These are phyloP conservation scores for Lachancea sp. DNA, from an alignment of 805 yeast genomes.

Conservation along the genomic window DNA sequence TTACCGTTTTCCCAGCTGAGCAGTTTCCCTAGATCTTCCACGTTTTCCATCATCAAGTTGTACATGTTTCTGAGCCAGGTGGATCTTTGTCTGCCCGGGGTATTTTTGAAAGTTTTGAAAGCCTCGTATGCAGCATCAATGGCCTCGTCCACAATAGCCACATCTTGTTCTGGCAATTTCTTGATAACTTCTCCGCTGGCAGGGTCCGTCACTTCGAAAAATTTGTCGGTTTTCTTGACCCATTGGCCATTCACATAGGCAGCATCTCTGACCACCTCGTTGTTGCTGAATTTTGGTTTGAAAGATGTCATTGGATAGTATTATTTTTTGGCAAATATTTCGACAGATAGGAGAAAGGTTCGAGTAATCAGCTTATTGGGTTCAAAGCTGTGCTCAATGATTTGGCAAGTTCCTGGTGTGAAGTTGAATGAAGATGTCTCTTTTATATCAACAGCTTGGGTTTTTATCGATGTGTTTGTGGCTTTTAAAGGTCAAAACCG, in stretches of 20 bases:
- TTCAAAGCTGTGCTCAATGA: too few species aligned
- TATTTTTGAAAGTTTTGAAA: conserved; percentile 40
- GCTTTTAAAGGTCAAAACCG: too few species aligned
- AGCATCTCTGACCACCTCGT: conserved; percentile 48
- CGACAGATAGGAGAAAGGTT: too few species aligned
- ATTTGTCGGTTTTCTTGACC: conserved; percentile 39
- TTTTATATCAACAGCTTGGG: too few species aligned
- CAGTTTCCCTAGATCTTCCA: conserved; percentile 51
- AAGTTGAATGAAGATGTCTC: too few species aligned
- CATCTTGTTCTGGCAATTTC: conserved; percentile 54
- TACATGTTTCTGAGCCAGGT: conserved; percentile 44
- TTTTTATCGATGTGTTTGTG: too few species aligned
- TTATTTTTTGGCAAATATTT: too few species aligned
- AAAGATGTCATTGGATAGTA: not conserved
- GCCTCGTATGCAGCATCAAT: conserved; percentile 44
- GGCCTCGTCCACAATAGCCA: conserved; percentile 52
- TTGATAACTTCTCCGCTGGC: conserved; percentile 56
- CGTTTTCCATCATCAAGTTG: conserved; percentile 47
- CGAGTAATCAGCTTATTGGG: too few species aligned
- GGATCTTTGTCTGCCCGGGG: conserved; percentile 46
- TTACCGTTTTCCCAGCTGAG: conserved; percentile 59
- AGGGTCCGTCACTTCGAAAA: conserved; percentile 70
- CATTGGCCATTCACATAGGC: conserved; percentile 72
- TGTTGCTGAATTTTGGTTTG: conserved; percentile 37
- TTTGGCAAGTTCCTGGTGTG: too few species aligned